phyloP scores from a whole-genome alignment of 257 asterid species.

The Solanum ossicruentum region DNA sequence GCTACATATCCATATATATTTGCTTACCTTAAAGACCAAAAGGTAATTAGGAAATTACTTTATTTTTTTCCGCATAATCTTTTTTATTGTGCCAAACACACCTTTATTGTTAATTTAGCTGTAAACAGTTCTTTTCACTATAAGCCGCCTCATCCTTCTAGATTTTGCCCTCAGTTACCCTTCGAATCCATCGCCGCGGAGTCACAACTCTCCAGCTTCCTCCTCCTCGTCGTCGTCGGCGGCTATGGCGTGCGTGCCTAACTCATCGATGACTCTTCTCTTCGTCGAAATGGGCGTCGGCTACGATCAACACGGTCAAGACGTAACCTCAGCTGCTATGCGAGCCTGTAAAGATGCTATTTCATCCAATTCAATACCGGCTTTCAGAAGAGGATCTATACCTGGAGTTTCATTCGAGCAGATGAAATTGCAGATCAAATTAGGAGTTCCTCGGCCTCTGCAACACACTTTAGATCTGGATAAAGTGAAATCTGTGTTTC shows the following conservation, averaged over 20 bases:
- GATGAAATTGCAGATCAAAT: conserved; percentile 90
- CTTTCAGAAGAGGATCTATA: conserved; percentile 76
- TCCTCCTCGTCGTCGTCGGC: not conserved
- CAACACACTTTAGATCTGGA: conserved; percentile 62
- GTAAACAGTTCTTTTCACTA: not conserved
- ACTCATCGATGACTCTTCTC: conserved; percentile 63
- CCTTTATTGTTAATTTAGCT: not conserved
- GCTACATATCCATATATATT: too few species aligned
- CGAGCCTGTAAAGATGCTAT: conserved; percentile 88
- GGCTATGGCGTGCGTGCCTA: not conserved
- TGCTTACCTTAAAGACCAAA: too few species aligned
- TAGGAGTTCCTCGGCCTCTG: conserved; percentile 78
- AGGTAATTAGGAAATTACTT: too few species aligned
- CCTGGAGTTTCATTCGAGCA: conserved; percentile 87
- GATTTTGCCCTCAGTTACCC: not conserved
- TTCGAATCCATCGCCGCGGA: not conserved
- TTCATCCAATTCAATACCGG: conserved; percentile 87
- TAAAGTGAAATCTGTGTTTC: conserved; percentile 86
- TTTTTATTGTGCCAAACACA: too few species aligned
- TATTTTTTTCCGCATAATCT: too few species aligned
- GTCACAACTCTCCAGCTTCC: not conserved
- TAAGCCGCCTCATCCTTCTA: not conserved
- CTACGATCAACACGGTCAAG: conserved; percentile 97
- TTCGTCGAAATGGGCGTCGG: conserved; percentile 99
- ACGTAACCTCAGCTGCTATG: conserved; percentile 86